Conservation (phyloP, 2,329 filamentous ascomycete species). For the Cladosporium sp. region DNA sequence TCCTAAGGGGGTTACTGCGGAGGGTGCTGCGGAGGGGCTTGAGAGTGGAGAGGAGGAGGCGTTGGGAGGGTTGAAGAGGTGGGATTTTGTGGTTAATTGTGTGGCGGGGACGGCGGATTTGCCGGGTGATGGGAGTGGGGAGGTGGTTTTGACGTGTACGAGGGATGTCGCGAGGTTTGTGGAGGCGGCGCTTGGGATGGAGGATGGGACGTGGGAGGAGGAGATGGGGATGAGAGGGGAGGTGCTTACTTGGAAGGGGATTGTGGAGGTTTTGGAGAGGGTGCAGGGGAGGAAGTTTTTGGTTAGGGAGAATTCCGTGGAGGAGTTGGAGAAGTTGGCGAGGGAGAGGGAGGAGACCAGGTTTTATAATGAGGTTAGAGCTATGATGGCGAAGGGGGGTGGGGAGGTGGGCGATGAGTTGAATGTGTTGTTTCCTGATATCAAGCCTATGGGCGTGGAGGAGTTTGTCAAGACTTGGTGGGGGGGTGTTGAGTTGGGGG, state of each 20-base stretch:
- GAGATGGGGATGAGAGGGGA: constrained; percentile 33
- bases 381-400: constrained; percentile 22
- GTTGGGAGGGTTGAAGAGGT: constrained; percentile 31
- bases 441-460: constrained; percentile 22
- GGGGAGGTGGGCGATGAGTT: constrained; percentile 24
- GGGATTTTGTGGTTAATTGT: constrained; percentile 43
- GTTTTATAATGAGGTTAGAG: constrained; percentile 29
- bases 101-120: constrained; percentile 42
- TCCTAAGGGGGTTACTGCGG: constrained; percentile 21
- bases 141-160: constrained; percentile 46
- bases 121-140: constrained; percentile 45
- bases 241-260: constrained; percentile 23
- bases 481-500: constrained; percentile 22
- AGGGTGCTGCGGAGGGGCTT: constrained; percentile 19
- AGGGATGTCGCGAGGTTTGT: constrained; percentile 47
- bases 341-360: constrained; percentile 17
- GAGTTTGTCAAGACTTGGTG: constrained; percentile 30
- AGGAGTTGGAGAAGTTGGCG: constrained; percentile 18
- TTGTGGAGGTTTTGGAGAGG: constrained; percentile 24
- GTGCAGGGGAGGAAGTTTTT: constrained; percentile 26
- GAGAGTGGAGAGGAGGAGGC: constrained; percentile 28
- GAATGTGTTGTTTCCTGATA: constrained; percentile 24
- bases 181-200: constrained; percentile 36
- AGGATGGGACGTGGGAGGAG: constrained; percentile 39
- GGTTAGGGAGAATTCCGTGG: constrained; percentile 22